A percentile compares a stretch with the other conserved stretches of the same genome.
phyloP scores from a whole-genome alignment of 108 stramenopile species.

The Conticribra weissflogii region DNA sequence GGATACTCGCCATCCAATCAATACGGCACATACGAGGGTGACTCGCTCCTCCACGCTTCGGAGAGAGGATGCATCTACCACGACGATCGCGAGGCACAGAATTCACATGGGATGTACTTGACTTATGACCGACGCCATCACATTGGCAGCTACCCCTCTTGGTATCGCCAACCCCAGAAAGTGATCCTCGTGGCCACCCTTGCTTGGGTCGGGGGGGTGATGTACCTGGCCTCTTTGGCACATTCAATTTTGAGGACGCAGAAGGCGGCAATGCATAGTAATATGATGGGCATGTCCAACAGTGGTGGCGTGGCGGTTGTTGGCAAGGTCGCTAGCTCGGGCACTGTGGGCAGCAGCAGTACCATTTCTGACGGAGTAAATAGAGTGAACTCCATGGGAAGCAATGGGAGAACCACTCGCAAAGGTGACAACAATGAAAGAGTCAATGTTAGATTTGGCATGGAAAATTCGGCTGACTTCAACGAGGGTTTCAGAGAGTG shows the following conservation, averaged over 20 bases:
- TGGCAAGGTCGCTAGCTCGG: too few species aligned
- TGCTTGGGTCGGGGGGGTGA: constrained; percentile 38
- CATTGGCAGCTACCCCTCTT: constrained; percentile 5
- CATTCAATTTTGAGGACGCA: constrained; percentile 36
- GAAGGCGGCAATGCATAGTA: constrained; percentile 4
- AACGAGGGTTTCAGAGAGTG: constrained; percentile 21
- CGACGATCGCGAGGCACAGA: not conserved
- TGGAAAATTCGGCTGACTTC: constrained; percentile 1
- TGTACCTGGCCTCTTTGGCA: constrained; percentile 36
- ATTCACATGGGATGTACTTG: not conserved
- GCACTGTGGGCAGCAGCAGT: constrained; percentile 1
- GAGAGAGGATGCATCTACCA: too few species aligned
- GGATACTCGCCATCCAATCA: constrained; percentile 6
- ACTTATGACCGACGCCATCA: constrained; percentile 6
- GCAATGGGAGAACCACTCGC: too few species aligned
- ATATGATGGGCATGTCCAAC: constrained; percentile 17
- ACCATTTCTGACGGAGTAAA: too few species aligned
- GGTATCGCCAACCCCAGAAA: constrained; percentile 31
- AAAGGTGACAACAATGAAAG: not conserved
- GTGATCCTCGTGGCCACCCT: constrained; percentile 18
- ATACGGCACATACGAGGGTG: constrained; percentile 36
- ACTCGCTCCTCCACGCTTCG: constrained; percentile 23
- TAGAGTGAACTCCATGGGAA: too few species aligned
- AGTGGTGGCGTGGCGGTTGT: too few species aligned
- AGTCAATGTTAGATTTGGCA: constrained; percentile 9